These are phyloP conservation scores for Lojkania enalia DNA, from an alignment of 2,329 filamentous ascomycete genomes.

Conservation along the genomic window DNA sequence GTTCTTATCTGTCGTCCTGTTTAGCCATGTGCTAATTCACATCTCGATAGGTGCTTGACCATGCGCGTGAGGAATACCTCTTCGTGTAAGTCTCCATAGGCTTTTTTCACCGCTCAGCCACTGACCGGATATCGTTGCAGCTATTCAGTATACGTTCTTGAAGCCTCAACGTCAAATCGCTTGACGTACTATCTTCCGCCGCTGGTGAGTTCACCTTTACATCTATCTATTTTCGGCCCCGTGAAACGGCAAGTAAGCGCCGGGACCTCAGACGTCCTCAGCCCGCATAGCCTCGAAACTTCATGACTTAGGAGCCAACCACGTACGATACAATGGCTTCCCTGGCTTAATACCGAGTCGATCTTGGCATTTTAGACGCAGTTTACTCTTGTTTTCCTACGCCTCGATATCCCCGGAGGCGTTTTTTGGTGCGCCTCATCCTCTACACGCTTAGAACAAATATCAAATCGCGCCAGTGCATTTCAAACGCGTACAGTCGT, in stretches of 20 bases:
- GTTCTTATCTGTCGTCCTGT: neutral
- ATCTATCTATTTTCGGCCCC: slow-evolving; percentile 28
- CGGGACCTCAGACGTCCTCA: slow-evolving; percentile 24
- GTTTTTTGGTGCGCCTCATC: too few species aligned
- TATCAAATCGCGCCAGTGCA: neutral
- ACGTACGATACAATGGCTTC: slow-evolving; percentile 9
- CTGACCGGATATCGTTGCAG: slow-evolving; percentile 57
- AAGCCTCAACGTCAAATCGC: slow-evolving; percentile 54
- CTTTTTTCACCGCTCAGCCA: slow-evolving; percentile 53
- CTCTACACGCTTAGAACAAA: neutral
- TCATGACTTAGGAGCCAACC: slow-evolving; percentile 21
- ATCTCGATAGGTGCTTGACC: slow-evolving; percentile 57
- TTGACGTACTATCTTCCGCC: slow-evolving; percentile 55
- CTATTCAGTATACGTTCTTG: slow-evolving; percentile 59
- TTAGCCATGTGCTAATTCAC: slow-evolving; percentile 21
- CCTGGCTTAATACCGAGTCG: too few species aligned
- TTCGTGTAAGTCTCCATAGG: slow-evolving; percentile 63
- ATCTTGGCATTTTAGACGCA: neutral
- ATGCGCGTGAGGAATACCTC: slow-evolving; percentile 74
- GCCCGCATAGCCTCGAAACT: slow-evolving; percentile 36
- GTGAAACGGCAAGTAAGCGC: slow-evolving; percentile 40
- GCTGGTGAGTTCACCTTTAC: slow-evolving; percentile 44
- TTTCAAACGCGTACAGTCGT: neutral
- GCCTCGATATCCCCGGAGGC: neutral
- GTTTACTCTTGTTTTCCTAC: neutral